Conservation (phyloP, 2,329 filamentous ascomycete genomes). For the Fusarium hainanense region DNA sequence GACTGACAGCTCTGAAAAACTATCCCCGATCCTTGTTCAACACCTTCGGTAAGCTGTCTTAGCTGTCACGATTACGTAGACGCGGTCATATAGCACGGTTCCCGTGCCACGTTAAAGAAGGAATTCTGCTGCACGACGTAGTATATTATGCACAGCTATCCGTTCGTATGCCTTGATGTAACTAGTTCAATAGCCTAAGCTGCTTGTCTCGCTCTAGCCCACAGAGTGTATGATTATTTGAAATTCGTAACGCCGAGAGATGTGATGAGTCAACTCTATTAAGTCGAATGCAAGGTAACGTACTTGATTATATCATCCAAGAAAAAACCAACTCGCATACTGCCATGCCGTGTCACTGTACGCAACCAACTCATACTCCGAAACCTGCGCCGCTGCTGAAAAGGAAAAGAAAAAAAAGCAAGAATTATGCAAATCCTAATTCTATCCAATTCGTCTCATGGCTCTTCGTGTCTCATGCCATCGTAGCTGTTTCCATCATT, state of each 20-base stretch:
- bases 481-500: neutral
- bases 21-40: neutral
- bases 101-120: neutral
- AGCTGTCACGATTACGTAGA: neutral
- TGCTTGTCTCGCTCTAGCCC: neutral
- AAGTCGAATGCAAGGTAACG: neutral
- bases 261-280: neutral
- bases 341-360: neutral
- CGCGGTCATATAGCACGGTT: neutral
- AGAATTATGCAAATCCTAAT: neutral
- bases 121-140: neutral
- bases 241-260: neutral
- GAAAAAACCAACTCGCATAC: neutral
- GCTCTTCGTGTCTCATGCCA: neutral
- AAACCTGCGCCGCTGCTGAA: neutral
- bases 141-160: neutral
- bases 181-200: neutral
- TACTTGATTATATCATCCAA: neutral
- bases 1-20: neutral
- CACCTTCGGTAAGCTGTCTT: neutral
- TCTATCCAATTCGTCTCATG: neutral
- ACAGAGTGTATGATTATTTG: conserved; percentile 33
- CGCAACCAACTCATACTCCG: neutral
- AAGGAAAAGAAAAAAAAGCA: neutral
- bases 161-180: neutral